Evolutionary conservation across 495 filamentous ascomycete genomes (phyloP).

Genomic region (Hypoxylon fuscum): DNA sequence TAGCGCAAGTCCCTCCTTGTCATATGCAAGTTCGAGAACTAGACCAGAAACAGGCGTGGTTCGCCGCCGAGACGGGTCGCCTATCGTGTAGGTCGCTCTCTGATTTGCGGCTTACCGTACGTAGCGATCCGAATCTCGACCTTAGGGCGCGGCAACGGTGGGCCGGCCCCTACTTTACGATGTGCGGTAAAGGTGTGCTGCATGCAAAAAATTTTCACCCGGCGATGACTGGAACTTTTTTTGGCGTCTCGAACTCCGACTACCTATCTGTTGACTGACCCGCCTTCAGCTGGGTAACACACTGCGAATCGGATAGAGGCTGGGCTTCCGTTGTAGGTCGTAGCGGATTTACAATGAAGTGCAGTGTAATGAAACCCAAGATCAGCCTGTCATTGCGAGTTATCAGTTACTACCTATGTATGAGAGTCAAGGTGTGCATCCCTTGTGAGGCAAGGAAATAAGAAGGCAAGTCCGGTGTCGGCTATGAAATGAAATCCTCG

Average conservation of each 20-base stretch:
- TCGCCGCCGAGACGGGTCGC: slow-evolving; percentile 16
- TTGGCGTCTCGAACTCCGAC: background rate
- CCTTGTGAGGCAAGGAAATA: slow-evolving; percentile 4
- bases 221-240: slow-evolving; percentile 18
- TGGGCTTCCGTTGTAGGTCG: slow-evolving; percentile 16
- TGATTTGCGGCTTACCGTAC: slow-evolving; percentile 32
- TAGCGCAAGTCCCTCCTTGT: slow-evolving; percentile 11
- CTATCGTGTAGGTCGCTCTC: slow-evolving; percentile 1
- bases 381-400: slow-evolving; percentile 3
- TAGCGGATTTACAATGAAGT: background rate
- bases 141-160: slow-evolving; percentile 13
- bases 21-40: slow-evolving; percentile 15
- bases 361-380: slow-evolving; percentile 19
- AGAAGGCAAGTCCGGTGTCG: slow-evolving; percentile 27
- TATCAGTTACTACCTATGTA: background rate
- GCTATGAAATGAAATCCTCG: slow-evolving; percentile 11
- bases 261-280: slow-evolving; percentile 9
- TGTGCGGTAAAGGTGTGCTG: slow-evolving; percentile 26
- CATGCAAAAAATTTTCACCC: slow-evolving; percentile 21
- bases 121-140: slow-evolving; percentile 7
- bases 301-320: slow-evolving; percentile 20
- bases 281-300: slow-evolving; percentile 5
- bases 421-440: background rate
- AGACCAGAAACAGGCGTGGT: slow-evolving; percentile 14
- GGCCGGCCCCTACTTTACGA: slow-evolving; percentile 12